phyloP scores from a whole-genome alignment of 2,329 filamentous ascomycete species.

The Pestalotiopsis sp. region DNA sequence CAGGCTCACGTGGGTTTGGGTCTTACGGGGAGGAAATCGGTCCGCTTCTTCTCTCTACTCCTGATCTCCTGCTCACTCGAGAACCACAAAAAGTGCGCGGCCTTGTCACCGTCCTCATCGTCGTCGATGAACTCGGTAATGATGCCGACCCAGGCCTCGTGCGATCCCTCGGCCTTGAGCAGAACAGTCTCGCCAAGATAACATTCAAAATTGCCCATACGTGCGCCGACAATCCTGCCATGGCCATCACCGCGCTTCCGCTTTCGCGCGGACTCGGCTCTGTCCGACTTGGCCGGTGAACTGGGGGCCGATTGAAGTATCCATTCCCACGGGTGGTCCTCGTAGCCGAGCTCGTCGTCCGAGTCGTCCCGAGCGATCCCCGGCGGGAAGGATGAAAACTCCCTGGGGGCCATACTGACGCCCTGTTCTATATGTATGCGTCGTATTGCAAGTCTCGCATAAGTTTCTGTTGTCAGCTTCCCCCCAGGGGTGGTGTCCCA shows the following conservation, averaged over 20 bases:
- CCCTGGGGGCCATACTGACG: conserved; percentile 14
- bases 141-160: conserved; percentile 91
- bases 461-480: too few species aligned
- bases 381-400: conserved; percentile 43
- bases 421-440: too few species aligned
- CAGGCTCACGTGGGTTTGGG: background rate
- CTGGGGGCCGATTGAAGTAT: conserved; percentile 57
- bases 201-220: conserved; percentile 81
- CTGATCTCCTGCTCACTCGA: conserved; percentile 87
- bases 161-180: conserved; percentile 82
- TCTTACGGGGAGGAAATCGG: conserved; percentile 70
- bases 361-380: conserved; percentile 77
- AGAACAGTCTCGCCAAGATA: conserved; percentile 81
- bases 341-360: conserved; percentile 80
- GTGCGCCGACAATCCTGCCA: conserved; percentile 73
- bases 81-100: conserved; percentile 94
- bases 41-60: conserved; percentile 79
- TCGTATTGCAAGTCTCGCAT: too few species aligned
- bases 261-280: conserved; percentile 29
- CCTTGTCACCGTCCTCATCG: conserved; percentile 74
- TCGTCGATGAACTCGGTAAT: conserved; percentile 80
- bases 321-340: conserved; percentile 80
- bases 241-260: conserved; percentile 37
- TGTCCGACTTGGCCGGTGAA: conserved; percentile 8
- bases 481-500: too few species aligned